A percentile compares a stretch with the other conserved stretches of the same genome.
These are phyloP conservation scores for Puccinellia tenuiflora DNA, from an alignment of 176 grass and related monocot species.

Conservation along the genomic window DNA sequence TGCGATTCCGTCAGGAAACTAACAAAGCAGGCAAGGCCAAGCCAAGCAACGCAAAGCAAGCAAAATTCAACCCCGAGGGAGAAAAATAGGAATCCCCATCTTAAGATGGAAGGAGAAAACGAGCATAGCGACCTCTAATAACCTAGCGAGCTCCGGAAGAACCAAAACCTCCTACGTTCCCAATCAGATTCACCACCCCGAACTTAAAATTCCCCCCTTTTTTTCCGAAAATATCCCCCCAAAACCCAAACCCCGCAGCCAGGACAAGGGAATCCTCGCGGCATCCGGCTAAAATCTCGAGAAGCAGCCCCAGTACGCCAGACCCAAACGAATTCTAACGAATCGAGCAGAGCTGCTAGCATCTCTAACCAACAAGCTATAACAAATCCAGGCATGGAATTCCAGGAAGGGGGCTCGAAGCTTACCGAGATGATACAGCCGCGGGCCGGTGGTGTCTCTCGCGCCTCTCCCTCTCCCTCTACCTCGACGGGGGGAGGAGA, in stretches of 20 bases:
- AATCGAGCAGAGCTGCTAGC: conserved; percentile 16
- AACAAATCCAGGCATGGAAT: background rate
- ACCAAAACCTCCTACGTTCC: background rate
- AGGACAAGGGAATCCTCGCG: conserved; percentile 1
- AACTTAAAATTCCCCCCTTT: background rate
- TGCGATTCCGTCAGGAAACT: background rate
- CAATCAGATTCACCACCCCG: background rate
- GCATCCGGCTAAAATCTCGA: background rate
- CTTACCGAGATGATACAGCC: conserved; percentile 15
- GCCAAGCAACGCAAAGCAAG: background rate
- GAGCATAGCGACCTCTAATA: background rate
- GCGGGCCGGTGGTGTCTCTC: background rate
- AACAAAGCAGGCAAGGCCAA: background rate
- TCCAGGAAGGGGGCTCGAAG: background rate
- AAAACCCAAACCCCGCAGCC: conserved; percentile 32
- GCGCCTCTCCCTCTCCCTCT: conserved; percentile 21
- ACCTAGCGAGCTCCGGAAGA: background rate
- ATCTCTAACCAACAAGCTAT: background rate
- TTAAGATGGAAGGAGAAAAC: background rate
- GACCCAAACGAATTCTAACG: background rate
- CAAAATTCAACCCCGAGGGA: background rate
- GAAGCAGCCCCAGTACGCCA: background rate
- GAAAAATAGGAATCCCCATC: background rate
- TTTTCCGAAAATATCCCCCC: background rate
- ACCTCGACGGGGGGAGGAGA: background rate